Base-by-base conservation (phyloP, 352 stramenopile species). In the Pythium rhizo-oryzae region DNA sequence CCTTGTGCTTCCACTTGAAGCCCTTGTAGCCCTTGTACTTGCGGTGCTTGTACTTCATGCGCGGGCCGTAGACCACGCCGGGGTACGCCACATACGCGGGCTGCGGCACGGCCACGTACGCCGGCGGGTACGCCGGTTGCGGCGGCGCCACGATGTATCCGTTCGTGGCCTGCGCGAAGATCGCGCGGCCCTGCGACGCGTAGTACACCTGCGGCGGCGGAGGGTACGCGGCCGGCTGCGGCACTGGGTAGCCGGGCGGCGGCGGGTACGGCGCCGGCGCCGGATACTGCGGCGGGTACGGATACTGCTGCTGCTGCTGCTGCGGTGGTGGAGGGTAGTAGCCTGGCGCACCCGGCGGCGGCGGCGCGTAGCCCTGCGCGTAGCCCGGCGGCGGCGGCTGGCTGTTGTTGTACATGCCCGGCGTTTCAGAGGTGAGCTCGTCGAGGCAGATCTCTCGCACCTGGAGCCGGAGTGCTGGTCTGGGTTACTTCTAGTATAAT, bases 161-260 rank as follows among this genome's bases (percentile, higher is more conserved):
- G 7, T 49, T 66, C 12, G 81, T 90, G 8, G 82, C 84, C 65
- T 92, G 82, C 12, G 82, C 82, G 54, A 91, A 92, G 49, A 92
- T 78, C 59, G 84, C 79, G n/a, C 82, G 74, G 9, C 82, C 81
- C 62, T 92, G 84, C 1, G 78, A 76, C 25, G 84, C 84, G 49
- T 92, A 91, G 58, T 90, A 91, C 23, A 77, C 76, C 62, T 91
- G 83, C 8, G 74, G 76, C 30, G 47, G 67, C 13, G 47, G 77
- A 11, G 76, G 75, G 35, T 89, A 91, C 23, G 46, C 44, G 2
- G 63, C 69, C n/a, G 71, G 71, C 35, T 75, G 64, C 67, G 71
- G 64, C 15, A 54, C 58, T 6, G 28, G 28, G 30, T 85, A 84
- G 0, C 69, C 70, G 24, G 67, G 65, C n/a, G 62, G 68, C 3